Evolutionary conservation across 306 rosid species (phyloP).

Genomic region (Cicer pinnatifidum): DNA sequence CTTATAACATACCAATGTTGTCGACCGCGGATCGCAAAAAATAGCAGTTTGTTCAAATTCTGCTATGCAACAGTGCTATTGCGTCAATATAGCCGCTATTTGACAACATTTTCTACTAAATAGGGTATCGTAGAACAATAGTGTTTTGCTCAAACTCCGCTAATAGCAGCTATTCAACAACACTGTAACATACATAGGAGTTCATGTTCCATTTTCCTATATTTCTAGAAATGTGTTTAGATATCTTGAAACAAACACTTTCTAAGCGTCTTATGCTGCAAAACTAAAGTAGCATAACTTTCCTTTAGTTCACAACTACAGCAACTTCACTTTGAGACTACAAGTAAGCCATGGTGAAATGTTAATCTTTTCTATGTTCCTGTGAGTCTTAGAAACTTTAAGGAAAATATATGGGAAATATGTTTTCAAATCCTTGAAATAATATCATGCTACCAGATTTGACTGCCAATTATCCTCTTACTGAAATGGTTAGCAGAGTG

Average conservation of each 20-base stretch:
- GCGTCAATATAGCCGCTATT: too few relatives aligned
- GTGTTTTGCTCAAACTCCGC: too few relatives aligned
- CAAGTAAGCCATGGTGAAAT: too few relatives aligned
- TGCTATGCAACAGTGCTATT: too few relatives aligned
- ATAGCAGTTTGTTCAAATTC: too few relatives aligned
- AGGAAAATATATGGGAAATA: not conserved
- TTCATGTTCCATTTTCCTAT: not conserved
- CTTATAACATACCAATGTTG: not conserved
- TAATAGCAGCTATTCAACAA: too few relatives aligned
- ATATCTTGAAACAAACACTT: not conserved
- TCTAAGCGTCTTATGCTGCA: not conserved
- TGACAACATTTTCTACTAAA: too few relatives aligned
- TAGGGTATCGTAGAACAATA: too few relatives aligned
- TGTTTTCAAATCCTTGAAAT: not conserved
- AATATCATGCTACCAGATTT: conserved; percentile 12
- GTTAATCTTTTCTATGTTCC: too few relatives aligned
- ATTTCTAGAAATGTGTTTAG: not conserved
- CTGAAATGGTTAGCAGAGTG: conserved; percentile 7
- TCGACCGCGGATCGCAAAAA: too few relatives aligned
- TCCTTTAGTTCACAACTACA: not conserved
- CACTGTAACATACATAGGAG: not conserved
- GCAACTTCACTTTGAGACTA: too few relatives aligned
- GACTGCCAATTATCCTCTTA: conserved; percentile 24
- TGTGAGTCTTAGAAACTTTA: too few relatives aligned
- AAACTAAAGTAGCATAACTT: not conserved